These are phyloP conservation scores for Prunus yedoensis DNA, from an alignment of 331 rosid species.

Conservation along the genomic window DNA sequence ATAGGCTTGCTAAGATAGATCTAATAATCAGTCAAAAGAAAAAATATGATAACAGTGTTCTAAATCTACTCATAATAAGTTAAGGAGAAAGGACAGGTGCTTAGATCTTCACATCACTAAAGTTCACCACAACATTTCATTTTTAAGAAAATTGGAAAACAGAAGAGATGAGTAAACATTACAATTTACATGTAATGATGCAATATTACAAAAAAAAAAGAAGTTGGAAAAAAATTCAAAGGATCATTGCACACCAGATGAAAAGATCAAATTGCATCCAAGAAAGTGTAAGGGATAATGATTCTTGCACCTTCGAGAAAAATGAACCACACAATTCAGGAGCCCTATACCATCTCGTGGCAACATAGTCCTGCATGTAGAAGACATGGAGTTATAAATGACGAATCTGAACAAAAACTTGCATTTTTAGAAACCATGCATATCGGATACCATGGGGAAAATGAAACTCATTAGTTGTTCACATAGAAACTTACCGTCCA, in stretches of 20 bases:
- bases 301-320: constrained; percentile 80
- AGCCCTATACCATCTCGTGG: constrained; percentile 99
- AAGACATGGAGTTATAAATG: constrained; percentile 19
- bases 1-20: not conserved
- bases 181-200: constrained; percentile 1
- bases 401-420: not conserved
- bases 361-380: constrained; percentile 80
- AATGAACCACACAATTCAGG: constrained; percentile 99
- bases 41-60: not conserved
- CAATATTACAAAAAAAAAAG: not conserved
- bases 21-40: not conserved
- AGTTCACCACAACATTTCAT: not conserved
- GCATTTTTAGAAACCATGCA: not conserved
- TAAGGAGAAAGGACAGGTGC: not conserved
- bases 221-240: not conserved
- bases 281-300: constrained; percentile 17
- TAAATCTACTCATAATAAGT: not conserved
- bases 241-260: not conserved
- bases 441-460: not conserved
- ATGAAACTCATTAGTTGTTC: not conserved
- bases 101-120: not conserved
- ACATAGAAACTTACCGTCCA: constrained; percentile 77
- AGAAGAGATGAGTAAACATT: not conserved
- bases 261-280: constrained; percentile 26
- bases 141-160: not conserved